Percentiles rank a stretch among this genome's conserved stretches.
These are phyloP conservation scores for Kurtzmaniella quercitrusa DNA, from an alignment of 1,139 yeast species.

Conservation along the genomic window DNA sequence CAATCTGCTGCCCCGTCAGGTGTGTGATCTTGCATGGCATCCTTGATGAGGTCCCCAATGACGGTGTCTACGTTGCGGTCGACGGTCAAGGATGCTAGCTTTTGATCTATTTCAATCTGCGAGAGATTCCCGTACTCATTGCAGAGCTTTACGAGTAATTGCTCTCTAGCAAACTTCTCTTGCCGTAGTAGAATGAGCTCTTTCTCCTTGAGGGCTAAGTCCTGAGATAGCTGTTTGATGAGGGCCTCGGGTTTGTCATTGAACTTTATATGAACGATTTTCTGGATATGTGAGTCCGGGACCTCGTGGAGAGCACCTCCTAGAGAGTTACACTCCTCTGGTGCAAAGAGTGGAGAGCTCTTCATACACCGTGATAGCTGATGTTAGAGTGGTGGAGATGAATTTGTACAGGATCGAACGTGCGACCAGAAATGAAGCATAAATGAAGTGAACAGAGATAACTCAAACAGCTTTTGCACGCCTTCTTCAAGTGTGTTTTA, in stretches of 20 bases:
- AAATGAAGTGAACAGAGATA: not conserved
- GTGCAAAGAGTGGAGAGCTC: not conserved
- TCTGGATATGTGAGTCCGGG: constrained; percentile 29
- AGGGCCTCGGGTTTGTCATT: constrained; percentile 37
- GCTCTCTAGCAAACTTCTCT: constrained; percentile 40
- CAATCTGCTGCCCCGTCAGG: not conserved
- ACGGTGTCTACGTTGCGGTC: constrained; percentile 15
- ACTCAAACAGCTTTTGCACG: no score
- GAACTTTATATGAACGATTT: constrained; percentile 26
- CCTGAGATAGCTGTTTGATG: constrained; percentile 45
- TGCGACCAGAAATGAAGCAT: not conserved
- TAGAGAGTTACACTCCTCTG: constrained; percentile 7
- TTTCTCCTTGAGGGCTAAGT: constrained; percentile 45
- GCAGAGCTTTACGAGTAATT: constrained; percentile 36
- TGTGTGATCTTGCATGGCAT: constrained; percentile 10
- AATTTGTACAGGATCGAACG: constrained; percentile 2
- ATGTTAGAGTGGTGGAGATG: not conserved
- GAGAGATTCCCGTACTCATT: constrained; percentile 43
- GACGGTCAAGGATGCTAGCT: constrained; percentile 19
- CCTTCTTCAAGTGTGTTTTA: no score
- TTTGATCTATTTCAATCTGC: constrained; percentile 38
- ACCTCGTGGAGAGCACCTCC: constrained; percentile 21
- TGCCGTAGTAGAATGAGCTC: constrained; percentile 40
- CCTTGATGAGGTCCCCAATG: constrained; percentile 13
- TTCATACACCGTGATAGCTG: not conserved